Conservation (phyloP, 2,329 filamentous ascomycete species). For the Teratosphaeria epicoccoides region DNA sequence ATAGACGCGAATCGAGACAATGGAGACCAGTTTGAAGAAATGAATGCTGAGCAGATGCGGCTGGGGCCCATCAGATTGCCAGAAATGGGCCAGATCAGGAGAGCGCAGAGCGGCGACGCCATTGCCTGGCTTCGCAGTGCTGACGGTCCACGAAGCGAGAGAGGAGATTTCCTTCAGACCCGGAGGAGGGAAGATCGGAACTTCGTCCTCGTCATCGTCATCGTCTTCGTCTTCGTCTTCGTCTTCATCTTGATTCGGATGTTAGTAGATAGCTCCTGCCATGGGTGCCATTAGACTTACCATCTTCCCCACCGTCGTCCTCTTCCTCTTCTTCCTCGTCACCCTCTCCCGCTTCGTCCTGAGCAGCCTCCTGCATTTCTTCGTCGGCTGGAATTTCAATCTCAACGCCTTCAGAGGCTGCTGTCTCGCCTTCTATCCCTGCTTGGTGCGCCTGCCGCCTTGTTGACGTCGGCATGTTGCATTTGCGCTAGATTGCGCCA, state of each 20-base stretch:
- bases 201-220: neutral
- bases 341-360: neutral
- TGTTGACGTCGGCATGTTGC: conserved; percentile 3
- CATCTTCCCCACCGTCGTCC: neutral
- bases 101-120: conserved; percentile 65
- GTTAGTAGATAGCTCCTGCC: neutral
- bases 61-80: conserved; percentile 80
- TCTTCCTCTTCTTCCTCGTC: neutral
- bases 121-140: conserved; percentile 69
- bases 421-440: neutral
- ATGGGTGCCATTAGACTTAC: neutral
- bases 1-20: conserved; percentile 68
- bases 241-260: conserved; percentile 1
- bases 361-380: neutral
- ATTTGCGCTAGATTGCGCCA: no score
- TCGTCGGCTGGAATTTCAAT: neutral
- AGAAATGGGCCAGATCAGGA: conserved; percentile 63
- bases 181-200: conserved; percentile 26
- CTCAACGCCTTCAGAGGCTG: neutral
- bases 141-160: conserved; percentile 72
- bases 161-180: conserved; percentile 73
- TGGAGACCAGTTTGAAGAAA: conserved; percentile 72
- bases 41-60: conserved; percentile 75
- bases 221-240: neutral
- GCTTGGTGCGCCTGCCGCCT: neutral